Evolutionary conservation across 1,284 basidiomycete genomes (phyloP), one percentile per base, ranked within the genome.

Genomic region (Coniophora puteana): DNA sequence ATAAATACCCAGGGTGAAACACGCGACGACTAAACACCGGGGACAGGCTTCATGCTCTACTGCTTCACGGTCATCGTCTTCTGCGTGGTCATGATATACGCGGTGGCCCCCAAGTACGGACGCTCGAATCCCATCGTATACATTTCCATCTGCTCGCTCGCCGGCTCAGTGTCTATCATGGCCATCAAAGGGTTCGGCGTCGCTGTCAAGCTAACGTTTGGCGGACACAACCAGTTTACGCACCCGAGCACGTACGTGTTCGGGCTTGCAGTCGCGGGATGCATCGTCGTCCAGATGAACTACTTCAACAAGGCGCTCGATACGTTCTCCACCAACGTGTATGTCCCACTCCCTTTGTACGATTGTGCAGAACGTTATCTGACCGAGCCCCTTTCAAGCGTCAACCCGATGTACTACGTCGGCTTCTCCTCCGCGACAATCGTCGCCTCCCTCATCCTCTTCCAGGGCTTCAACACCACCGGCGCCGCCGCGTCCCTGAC

Each of bases 291-390:
- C 2, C 94, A 97, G 67, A 94, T 96, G 90, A 95, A 97, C 69
- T 99, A 96, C 71, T 97, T 98, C 70, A 99, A 98, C 75, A 97
- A 97, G 62, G 96, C 95, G 0, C 76, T 99, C 40, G 95, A 98
- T 60, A 91, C 86, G 2, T 99, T 98, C 66, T 93, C 92, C 4
- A 98, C 95, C 32, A 99, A 98, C 59, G 91, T 98, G 90, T 93
- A 74, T 53, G 92, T 77, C 14, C 36, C 3, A 23, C 34, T 32
- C 28, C 20, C 34, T 29, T 38, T 29, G 22, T 14, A 23, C 36
- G 16, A 24, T 37, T 26, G 10, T 21, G 22, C 17, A 16, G n/a
- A n/a, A n/a, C n/a, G n/a, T 27, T 10, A 24, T 35, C 47, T 53
- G 47, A 58, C 36, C 20, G 22, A 2, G 20, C 14, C 18, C 25